Base-by-base conservation (phyloP, 257 asterid genomes). In the Solanum etuberosum region DNA sequence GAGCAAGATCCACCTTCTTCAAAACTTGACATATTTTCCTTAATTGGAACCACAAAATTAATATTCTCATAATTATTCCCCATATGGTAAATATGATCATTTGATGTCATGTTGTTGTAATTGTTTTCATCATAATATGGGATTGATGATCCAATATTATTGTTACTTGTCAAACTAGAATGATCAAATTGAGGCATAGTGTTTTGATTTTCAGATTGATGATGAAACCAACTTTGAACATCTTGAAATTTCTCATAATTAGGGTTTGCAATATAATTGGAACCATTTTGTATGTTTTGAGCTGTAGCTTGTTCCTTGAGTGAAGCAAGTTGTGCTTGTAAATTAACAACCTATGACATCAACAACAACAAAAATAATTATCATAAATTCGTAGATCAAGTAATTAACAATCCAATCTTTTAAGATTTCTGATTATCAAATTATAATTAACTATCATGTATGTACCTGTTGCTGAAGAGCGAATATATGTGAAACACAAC, bases 221-320 rank as follows among this genome's bases (percentile, higher is more conserved):
- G 70, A 61, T 87, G 93, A 86, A 88, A 88, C 98, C 95, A 95
- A 81, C 85, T 91, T 57, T 94, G 97, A 43, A 92, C 77, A 87
- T 94, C 95, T 87, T 91, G 93, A 16, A 84, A 88, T 87, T 90
- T 93, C 9, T 74, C 88, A 74, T 85, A 88, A 72, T 86, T 93
- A 91, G 95, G 97, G 96, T 93, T 94, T 91, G 78, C 70, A 10
- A 61, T 61, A 43, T 77, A 16, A 74, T 83, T 87, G 81, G 90
- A 57, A 83, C 72, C 87, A 91, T 83, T 68, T 43, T 43, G 37
- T 40, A 86, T 34, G 87, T 81, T 51, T 63, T 89, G 93, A 83
- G 29, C 38, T 31, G 91, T 90, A 63, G 93, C 91, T 91, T 87
- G 92, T 73, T 88, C 92, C 82, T 85, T 90, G 67, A 91, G 92